Conservation (phyloP, 768 basidiomycete genomes). For the Hericium rajendrae region DNA sequence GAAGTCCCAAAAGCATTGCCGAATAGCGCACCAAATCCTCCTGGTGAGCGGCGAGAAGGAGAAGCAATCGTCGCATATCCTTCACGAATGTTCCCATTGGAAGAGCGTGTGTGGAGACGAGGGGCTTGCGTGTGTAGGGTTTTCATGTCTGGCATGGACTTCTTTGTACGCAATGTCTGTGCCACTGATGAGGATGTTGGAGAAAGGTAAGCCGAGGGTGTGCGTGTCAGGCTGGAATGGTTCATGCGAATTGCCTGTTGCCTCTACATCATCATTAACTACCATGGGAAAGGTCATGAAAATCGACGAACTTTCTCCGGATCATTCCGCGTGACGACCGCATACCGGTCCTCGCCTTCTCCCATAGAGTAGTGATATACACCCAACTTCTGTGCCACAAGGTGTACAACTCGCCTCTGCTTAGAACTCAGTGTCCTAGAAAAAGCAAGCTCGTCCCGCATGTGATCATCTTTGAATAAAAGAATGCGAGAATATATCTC, state of each 20-base stretch:
- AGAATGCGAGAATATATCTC: slow-evolving; percentile 96
- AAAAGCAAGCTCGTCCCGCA: slow-evolving; percentile 96
- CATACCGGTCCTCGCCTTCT: slow-evolving; percentile 86
- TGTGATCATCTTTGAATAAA: slow-evolving; percentile 94
- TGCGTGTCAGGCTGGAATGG: slow-evolving; percentile 58
- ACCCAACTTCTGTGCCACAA: slow-evolving; percentile 93
- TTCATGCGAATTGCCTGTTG: slow-evolving; percentile 32
- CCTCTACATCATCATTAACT: slow-evolving; percentile 6
- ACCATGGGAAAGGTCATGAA: not conserved
- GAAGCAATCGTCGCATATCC: slow-evolving; percentile 84
- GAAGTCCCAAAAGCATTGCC: slow-evolving; percentile 31
- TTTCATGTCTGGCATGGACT: slow-evolving; percentile 98
- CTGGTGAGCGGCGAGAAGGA: slow-evolving; percentile 67
- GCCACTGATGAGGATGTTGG: slow-evolving; percentile 36
- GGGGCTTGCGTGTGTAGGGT: slow-evolving; percentile 73
- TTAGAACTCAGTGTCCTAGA: slow-evolving; percentile 78
- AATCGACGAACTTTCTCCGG: slow-evolving; percentile 56
- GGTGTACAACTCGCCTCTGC: slow-evolving; percentile 87
- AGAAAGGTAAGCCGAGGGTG: slow-evolving; percentile 71
- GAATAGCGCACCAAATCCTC: slow-evolving; percentile 65
- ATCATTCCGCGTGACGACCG: slow-evolving; percentile 88
- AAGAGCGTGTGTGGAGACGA: slow-evolving; percentile 69
- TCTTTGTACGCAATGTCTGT: slow-evolving; percentile 75
- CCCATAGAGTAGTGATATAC: slow-evolving; percentile 93
- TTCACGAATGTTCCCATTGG: slow-evolving; percentile 81